Evolutionary conservation across 2,329 filamentous ascomycete genomes (phyloP).

Genomic region (Dothideomycetes sp.): DNA sequence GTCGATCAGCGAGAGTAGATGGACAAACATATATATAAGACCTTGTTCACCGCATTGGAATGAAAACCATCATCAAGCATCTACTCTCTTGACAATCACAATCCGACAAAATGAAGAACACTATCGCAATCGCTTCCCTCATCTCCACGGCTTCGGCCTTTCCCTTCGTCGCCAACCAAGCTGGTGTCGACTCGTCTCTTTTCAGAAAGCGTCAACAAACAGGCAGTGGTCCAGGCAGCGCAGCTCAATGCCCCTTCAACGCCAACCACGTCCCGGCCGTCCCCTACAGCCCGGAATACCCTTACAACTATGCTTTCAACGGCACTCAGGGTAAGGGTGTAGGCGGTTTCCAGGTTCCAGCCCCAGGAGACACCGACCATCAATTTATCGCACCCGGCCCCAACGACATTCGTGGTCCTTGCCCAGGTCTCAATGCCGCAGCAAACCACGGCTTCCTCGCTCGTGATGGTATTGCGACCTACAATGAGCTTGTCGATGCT

Average conservation of each 20-base stretch:
- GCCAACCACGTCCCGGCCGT: slow-evolving; percentile 26
- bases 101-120: slow-evolving; percentile 16
- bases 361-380: slow-evolving; percentile 27
- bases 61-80: no score
- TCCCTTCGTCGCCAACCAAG: slow-evolving; percentile 26
- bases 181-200: slow-evolving; percentile 26
- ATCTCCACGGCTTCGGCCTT: slow-evolving; percentile 22
- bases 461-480: slow-evolving; percentile 31
- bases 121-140: slow-evolving; percentile 13
- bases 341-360: slow-evolving; percentile 35
- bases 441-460: slow-evolving; percentile 34
- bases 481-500: slow-evolving; percentile 33
- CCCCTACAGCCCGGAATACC: slow-evolving; percentile 20
- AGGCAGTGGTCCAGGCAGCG: slow-evolving; percentile 16
- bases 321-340: slow-evolving; percentile 28
- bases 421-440: slow-evolving; percentile 31
- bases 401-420: slow-evolving; percentile 30
- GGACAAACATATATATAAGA: no score
- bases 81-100: not conserved
- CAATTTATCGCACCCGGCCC: slow-evolving; percentile 24
- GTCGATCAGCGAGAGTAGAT: no score
- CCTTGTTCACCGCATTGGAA: no score
- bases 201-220: slow-evolving; percentile 22
- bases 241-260: slow-evolving; percentile 27
- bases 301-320: slow-evolving; percentile 33